These are phyloP conservation scores for Epipyxis sp. DNA, from an alignment of 108 stramenopile species.

Conservation along the genomic window DNA sequence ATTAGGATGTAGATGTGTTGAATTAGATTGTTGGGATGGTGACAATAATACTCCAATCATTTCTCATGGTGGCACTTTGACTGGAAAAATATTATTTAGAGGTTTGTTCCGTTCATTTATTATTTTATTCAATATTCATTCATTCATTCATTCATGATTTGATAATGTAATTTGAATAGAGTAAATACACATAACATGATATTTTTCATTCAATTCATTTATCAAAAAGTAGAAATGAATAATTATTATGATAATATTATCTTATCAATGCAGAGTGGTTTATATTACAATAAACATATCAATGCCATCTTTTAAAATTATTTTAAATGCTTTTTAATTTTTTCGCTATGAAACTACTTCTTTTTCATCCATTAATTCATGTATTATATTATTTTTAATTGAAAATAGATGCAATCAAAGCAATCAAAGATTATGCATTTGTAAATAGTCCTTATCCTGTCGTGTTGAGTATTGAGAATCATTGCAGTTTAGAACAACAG, in stretches of 20 bases:
- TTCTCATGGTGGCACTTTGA: conserved; percentile 87
- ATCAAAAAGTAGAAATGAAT: not conserved
- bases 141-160: too few species aligned
- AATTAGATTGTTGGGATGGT: conserved; percentile 95
- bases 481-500: conserved; percentile 79
- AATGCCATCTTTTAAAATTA: not conserved
- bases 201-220: too few species aligned
- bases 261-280: too few species aligned
- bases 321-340: not conserved
- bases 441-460: conserved; percentile 69
- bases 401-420: conserved; percentile 63
- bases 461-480: conserved; percentile 90
- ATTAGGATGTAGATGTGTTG: conserved; percentile 89
- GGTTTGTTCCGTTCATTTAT: too few species aligned
- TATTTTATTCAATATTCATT: too few species aligned
- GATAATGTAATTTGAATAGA: not conserved
- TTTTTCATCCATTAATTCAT: too few species aligned
- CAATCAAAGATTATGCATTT: conserved; percentile 65
- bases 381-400: not conserved
- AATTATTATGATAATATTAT: too few species aligned
- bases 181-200: not conserved
- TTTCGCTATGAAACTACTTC: not conserved
- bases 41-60: conserved; percentile 64
- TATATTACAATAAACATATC: too few species aligned
- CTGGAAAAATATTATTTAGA: conserved; percentile 72